phyloP scores from a whole-genome alignment of 116 monocot genomes.

The Dioscorea cayenensis region DNA sequence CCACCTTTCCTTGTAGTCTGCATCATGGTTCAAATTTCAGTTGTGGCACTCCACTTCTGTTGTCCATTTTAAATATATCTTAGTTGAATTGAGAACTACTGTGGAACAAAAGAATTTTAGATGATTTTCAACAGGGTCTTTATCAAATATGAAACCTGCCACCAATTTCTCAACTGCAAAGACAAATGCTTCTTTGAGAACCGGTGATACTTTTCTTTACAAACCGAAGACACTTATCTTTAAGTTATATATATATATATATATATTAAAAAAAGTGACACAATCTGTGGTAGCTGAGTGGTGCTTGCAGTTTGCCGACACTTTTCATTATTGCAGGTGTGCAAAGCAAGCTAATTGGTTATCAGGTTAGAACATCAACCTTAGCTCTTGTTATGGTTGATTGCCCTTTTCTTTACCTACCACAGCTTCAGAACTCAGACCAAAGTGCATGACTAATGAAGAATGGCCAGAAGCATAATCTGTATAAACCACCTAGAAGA shows the following conservation, averaged over 20 bases:
- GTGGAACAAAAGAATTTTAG: slow-evolving; percentile 38
- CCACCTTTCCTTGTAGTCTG: not conserved
- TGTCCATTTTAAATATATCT: not conserved
- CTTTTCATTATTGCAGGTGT: slow-evolving; percentile 16
- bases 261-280: too few species aligned
- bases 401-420: not conserved
- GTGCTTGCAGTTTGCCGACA: not conserved
- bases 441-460: slow-evolving; percentile 16
- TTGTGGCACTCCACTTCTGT: not conserved
- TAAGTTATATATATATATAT: too few species aligned
- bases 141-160: slow-evolving; percentile 27
- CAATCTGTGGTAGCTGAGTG: too few species aligned
- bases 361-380: slow-evolving; percentile 20
- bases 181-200: slow-evolving; percentile 2
- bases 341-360: slow-evolving; percentile 46
- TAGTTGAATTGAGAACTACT: slow-evolving; percentile 39
- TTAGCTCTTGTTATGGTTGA: not conserved
- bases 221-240: not conserved
- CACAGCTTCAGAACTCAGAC: slow-evolving; percentile 14
- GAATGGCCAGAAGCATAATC: slow-evolving; percentile 20
- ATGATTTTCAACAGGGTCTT: slow-evolving; percentile 32
- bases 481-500: slow-evolving; percentile 25
- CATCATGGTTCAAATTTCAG: not conserved
- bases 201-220: slow-evolving; percentile 18
- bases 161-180: slow-evolving; percentile 28